Evolutionary conservation across 352 stramenopile species (phyloP).

Genomic region (Phytophthora pini): DNA sequence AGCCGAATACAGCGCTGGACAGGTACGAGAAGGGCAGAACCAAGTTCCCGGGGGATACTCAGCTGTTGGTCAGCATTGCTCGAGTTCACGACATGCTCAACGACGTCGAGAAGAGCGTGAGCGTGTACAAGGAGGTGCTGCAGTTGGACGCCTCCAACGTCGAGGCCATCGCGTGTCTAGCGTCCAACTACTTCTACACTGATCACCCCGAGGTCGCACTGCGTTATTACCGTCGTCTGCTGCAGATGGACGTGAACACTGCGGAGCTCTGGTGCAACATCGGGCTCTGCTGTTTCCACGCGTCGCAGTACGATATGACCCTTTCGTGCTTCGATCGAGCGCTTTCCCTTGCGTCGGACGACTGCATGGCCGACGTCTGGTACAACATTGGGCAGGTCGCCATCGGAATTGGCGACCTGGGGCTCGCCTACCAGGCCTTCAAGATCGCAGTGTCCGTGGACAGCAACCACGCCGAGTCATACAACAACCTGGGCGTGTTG

Average conservation of each 20-base stretch:
- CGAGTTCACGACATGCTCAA: conserved; percentile 95
- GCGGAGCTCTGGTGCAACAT: conserved; percentile 96
- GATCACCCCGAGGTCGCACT: conserved; percentile 93
- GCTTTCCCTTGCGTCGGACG: conserved; percentile 87
- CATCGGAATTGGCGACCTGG: conserved; percentile 93
- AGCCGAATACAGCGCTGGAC: conserved; percentile 93
- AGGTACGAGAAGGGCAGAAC: conserved; percentile 74
- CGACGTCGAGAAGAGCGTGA: conserved; percentile 78
- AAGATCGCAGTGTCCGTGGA: conserved; percentile 94
- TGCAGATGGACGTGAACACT: conserved; percentile 93
- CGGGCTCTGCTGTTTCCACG: conserved; percentile 94
- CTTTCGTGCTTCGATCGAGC: conserved; percentile 94
- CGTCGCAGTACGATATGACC: conserved; percentile 94
- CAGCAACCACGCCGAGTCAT: conserved; percentile 91
- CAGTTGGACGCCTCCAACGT: conserved; percentile 89
- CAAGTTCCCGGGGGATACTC: conserved; percentile 79
- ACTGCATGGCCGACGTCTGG: conserved; percentile 93
- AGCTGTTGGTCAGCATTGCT: conserved; percentile 87
- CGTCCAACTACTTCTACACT: conserved; percentile 94
- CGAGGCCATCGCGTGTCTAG: conserved; percentile 92
- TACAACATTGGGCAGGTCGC: conserved; percentile 95
- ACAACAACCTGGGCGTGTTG: conserved; percentile 92
- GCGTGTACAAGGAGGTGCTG: conserved; percentile 90
- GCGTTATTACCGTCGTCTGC: conserved; percentile 92
- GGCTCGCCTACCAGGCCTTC: conserved; percentile 93